A percentile compares a stretch with the other conserved stretches of the same genome.
phyloP scores from a whole-genome alignment of 2,329 filamentous ascomycete genomes.

The Mariannaea elegans region DNA sequence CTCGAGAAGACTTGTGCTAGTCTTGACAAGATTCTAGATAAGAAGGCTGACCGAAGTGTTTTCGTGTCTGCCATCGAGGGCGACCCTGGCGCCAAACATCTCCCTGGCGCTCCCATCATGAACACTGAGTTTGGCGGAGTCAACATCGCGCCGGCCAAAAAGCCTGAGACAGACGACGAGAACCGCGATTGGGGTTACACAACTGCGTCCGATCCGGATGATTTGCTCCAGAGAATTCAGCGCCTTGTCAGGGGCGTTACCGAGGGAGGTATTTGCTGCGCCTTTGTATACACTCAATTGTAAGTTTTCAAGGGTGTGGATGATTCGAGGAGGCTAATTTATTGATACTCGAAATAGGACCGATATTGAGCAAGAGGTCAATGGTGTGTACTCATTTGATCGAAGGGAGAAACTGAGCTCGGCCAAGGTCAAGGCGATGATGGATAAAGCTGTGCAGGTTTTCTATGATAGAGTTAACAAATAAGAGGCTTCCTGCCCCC shows the following conservation, averaged over 20 bases:
- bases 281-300: slow-evolving; percentile 74
- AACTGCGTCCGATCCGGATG: slow-evolving; percentile 67
- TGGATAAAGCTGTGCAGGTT: slow-evolving; percentile 59
- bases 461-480: slow-evolving; percentile 52
- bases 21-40: slow-evolving; percentile 62
- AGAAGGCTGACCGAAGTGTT: slow-evolving; percentile 61
- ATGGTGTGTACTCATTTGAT: slow-evolving; percentile 72
- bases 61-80: slow-evolving; percentile 59
- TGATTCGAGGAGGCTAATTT: background rate
- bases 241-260: slow-evolving; percentile 67
- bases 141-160: slow-evolving; percentile 65
- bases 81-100: slow-evolving; percentile 62
- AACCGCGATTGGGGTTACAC: slow-evolving; percentile 74
- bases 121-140: slow-evolving; percentile 76
- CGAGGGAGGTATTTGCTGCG: slow-evolving; percentile 64
- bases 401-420: slow-evolving; percentile 69
- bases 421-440: slow-evolving; percentile 63
- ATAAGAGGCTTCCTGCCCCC: background rate
- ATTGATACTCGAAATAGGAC: slow-evolving; percentile 44
- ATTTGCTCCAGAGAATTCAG: slow-evolving; percentile 67
- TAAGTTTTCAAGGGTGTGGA: slow-evolving; percentile 46
- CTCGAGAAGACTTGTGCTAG: slow-evolving; percentile 63
- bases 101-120: slow-evolving; percentile 65
- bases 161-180: slow-evolving; percentile 43
- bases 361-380: slow-evolving; percentile 74